Conservation (phyloP, 805 yeast species). For the Candida methanosorbosa region DNA sequence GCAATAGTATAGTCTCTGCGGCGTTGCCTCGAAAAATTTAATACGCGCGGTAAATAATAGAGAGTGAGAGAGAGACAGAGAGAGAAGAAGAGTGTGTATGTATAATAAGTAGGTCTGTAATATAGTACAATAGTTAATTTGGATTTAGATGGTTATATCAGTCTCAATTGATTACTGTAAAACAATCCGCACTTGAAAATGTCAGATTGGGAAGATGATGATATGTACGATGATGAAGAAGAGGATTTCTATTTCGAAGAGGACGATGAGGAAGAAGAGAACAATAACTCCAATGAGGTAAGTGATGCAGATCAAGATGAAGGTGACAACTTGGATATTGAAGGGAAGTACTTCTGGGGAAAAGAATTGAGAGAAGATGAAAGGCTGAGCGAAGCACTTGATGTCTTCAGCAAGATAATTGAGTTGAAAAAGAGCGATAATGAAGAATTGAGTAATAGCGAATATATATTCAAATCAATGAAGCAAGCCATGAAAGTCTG, state of each 20-base stretch:
- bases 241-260: constrained; percentile 25
- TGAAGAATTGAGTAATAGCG: constrained; percentile 1
- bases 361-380: constrained; percentile 25
- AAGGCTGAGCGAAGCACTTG: constrained; percentile 15
- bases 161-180: too few species aligned
- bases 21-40: too few species aligned
- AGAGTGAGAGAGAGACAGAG: constrained; percentile 27
- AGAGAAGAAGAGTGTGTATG: constrained; percentile 22
- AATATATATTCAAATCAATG: constrained; percentile 23
- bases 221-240: constrained; percentile 27
- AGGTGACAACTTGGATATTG: constrained; percentile 10
- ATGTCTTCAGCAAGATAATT: constrained; percentile 14
- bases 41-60: too few species aligned
- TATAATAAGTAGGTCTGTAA: too few species aligned
- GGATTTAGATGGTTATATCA: too few species aligned
- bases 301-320: constrained; percentile 3
- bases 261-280: constrained; percentile 14
- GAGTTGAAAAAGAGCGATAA: constrained; percentile 1
- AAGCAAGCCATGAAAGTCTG: constrained; percentile 25
- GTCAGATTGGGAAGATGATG: constrained; percentile 29
- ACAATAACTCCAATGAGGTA: constrained; percentile 2
- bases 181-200: too few species aligned
- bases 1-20: too few species aligned
- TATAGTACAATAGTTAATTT: too few species aligned
- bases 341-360: constrained; percentile 22